A percentile compares a stretch with the other conserved stretches of the same genome.
phyloP scores from a whole-genome alignment of 805 yeast genomes.

The Metschnikowia gelsemii region DNA sequence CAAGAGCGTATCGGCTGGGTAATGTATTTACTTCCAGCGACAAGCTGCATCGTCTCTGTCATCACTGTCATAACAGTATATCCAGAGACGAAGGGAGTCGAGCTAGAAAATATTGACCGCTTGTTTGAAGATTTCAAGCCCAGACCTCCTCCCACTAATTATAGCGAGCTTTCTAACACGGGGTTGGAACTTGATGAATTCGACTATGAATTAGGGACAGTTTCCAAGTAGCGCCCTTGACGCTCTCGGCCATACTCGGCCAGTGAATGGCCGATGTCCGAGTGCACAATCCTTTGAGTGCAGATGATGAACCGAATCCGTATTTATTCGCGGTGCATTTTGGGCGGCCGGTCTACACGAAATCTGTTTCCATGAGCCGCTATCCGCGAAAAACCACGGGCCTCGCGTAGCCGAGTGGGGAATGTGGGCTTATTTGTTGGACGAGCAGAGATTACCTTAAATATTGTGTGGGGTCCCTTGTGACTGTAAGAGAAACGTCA shows the following conservation, averaged over 20 bases:
- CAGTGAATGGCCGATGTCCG: too few species aligned
- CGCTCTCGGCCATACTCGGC: too few species aligned
- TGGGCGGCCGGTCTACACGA: neutral
- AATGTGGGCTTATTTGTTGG: too few species aligned
- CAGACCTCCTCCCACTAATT: conserved; percentile 19
- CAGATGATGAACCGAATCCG: neutral
- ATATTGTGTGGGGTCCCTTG: too few species aligned
- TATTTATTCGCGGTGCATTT: conserved; percentile 2
- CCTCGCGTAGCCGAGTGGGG: conserved; percentile 4
- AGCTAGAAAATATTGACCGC: conserved; percentile 42
- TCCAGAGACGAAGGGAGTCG: conserved; percentile 47
- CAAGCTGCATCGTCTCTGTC: conserved; percentile 36
- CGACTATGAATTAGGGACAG: conserved; percentile 21
- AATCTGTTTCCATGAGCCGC: neutral
- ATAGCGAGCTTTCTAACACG: conserved; percentile 10
- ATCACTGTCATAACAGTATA: conserved; percentile 35
- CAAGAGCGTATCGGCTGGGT: conserved; percentile 42
- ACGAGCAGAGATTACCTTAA: too few species aligned
- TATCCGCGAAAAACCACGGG: neutral
- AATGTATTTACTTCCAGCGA: conserved; percentile 42
- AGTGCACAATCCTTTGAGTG: neutral
- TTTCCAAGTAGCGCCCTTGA: conserved; percentile 4
- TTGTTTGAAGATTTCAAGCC: conserved; percentile 36
- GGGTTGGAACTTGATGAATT: conserved; percentile 28
- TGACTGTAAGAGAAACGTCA: neutral